Evolutionary conservation across 768 basidiomycete genomes (phyloP), one percentile per base, ranked within the genome.

Genomic region (Boletus rufocinnamomeus): DNA sequence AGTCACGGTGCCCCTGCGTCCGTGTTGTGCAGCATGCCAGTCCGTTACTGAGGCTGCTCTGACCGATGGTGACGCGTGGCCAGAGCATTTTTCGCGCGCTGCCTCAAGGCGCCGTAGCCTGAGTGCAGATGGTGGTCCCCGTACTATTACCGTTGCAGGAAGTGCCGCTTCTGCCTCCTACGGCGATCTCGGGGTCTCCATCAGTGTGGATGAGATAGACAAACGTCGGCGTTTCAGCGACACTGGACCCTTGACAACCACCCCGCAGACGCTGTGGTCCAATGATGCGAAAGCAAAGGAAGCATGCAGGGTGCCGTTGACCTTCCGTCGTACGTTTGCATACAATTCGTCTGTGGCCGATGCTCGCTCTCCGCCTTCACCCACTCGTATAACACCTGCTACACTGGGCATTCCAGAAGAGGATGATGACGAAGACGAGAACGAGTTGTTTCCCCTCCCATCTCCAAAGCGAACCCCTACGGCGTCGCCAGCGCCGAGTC

Each of bases 11-110:
- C 90, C 90, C 8, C 75, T 92, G 17, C 84, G 90, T 44, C 77
- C 84, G 14, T 92, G 90, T 70, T 92, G 90, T 65, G 69, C 78
- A 10, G 80, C 84, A 46, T 92, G 90, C 66, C 78, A 82, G 41
- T 69, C 72, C 37, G 78, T 79, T 58, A 86, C 83, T 3, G 89
- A 91, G 45, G 78, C 82, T 54, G 82, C 78, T 50, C 65, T 82
- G 38, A 69, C 76, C 43, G 75, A 82, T 62, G 87, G 85, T 34
- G 82, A 82, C 23, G 69, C 77, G 1, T 89, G 86, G 86, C 71
- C 81, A 56, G 85, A 84, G 65, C 82, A 76, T 64, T 91, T 88
- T 68, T 79, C 86, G 4, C 79, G 79, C 35, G 84, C 82, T 8
- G 89, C 89, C 5, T 76, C 78, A 30, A 78, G 85, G 60, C 76